Base-by-base conservation (phyloP, 148 eudicot genomes). In the Tetragonia tetragonoides region DNA sequence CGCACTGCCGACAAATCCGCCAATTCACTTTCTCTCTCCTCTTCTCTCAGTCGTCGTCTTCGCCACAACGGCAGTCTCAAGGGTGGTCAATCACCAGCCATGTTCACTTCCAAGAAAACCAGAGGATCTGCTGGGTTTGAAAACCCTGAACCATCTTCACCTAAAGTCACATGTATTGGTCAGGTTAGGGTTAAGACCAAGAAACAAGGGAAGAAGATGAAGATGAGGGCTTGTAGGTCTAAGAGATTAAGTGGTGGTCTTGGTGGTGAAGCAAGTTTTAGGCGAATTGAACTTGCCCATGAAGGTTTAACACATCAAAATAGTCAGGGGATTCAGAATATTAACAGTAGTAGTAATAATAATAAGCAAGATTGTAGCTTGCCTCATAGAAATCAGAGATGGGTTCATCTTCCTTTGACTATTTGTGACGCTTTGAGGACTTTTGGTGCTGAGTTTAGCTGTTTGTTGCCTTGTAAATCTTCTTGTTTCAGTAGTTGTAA, bases 111-210 rank as follows among this genome's bases (percentile, higher is more conserved):
- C 15, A 87, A 87, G 81, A 85, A 84, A 66, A 64, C 74, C 20
- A 86, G 87, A n/a, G 80, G 84, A 24, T 85, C 75, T 2, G 87
- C 90, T 40, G 83, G 82, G 63, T 88, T 76, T 0, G 96, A 93
- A 0, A 91, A 88, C 77, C 90, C 91, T 2, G 97, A 93, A 74
- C 96, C 95, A 1, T 92, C 98, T 66, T 95, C 98, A 0, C 98
- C 98, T 0, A 95, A 95, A 42, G 98, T 95, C 18, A 95, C 98
- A 3, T 95, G 98, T 76, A 95, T 95, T 73, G 98, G 97, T 3
- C 97, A 95, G 18, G 98, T 95, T 0, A 80, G 96, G 4, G 96
- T 95, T 1, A 95, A 95, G 76, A 87, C 94, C 10, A 91, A 88
- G 87, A 95, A 95, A 17, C 89, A 92, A 20, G 88, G 85, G 38